Percentiles rank a stretch among this genome's conserved stretches.
Conservation (phyloP, 148 eudicot species). For the Vaccinium vitisidaea region DNA sequence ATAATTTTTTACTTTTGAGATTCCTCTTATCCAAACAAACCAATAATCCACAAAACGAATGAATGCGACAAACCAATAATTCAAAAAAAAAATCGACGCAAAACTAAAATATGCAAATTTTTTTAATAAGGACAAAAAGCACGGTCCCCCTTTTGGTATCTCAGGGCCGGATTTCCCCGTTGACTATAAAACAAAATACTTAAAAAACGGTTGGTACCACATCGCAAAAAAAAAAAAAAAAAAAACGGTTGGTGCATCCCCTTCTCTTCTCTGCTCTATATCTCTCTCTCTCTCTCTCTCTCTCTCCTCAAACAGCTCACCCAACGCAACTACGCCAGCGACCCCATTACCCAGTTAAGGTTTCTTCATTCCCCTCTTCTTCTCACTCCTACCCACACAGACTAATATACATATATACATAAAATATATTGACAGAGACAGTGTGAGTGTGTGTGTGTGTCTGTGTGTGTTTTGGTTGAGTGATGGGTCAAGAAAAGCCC, state of each 20-base stretch:
- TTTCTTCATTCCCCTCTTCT: not conserved
- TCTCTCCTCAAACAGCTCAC: not conserved
- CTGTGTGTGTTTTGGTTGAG: not conserved
- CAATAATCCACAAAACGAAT: no score
- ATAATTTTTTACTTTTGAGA: no score
- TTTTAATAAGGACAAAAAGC: no score
- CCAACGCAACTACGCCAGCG: not conserved
- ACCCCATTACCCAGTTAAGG: not conserved
- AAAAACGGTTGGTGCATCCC: not conserved
- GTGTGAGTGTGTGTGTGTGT: not conserved
- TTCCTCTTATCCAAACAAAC: no score
- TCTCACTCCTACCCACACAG: not conserved
- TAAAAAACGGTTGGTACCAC: constrained; percentile 1
- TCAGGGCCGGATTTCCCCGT: not conserved
- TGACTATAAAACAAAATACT: not conserved
- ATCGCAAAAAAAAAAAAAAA: not conserved
- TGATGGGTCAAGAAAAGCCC: constrained; percentile 49
- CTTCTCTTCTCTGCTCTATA: not conserved
- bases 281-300: not conserved
- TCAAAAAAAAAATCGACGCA: no score
- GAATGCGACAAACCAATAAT: no score
- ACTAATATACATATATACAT: no score
- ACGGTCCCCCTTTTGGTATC: no score
- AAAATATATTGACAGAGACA: no score
- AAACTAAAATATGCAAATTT: no score